Base-by-base conservation (phyloP, 108 stramenopile genomes). In the Cyclotella distinguenda region DNA sequence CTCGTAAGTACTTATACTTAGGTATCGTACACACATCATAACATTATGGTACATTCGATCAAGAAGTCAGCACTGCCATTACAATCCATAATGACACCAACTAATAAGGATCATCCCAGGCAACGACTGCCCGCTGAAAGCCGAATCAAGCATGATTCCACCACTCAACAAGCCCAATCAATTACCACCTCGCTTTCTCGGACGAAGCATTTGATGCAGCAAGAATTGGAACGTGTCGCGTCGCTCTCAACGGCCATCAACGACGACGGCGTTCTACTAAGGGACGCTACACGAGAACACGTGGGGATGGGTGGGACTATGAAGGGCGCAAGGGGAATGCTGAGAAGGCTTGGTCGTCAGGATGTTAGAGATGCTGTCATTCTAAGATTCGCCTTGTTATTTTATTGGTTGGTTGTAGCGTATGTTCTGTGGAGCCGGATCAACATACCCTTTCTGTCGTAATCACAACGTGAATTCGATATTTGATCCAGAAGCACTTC, bases 381-480 rank as follows among this genome's bases (percentile, higher is more conserved):
- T 61, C 55, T 74, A 43, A 65, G 74, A 39, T 59, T 34, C 23
- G 51, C 65, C 19, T 27, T 74, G 15, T 23, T 67, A 39, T 74
- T 74, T 55, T 74, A 67, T 56, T 74, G 74, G 74, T 19, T 4
- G 42, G 74, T 67, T 16, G 74, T 67, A 18, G 74, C 60, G 3
- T 74, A 74, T 51, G 74, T 74, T 10, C 38, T 74, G 51, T 74
- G 74, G 74, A 67, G 51, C 39, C 60, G 74, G 27, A 67, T 74
- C n/a, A 74, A 74, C 53, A 35, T 74, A 23, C 74, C 74, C 0
- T 67, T 74, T 55, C 56, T 74, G 66, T 66, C 74, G 0, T 71
- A 69, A 26, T 25, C 13, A 30, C 15, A 51, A 43, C 51, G 34
- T 9, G 9, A 32, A 19, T 43, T 32, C 31, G 4, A 33, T 9